These are phyloP conservation scores for Picochlorum costavermella DNA, from an alignment of 139 green algal species.

Conservation along the genomic window DNA sequence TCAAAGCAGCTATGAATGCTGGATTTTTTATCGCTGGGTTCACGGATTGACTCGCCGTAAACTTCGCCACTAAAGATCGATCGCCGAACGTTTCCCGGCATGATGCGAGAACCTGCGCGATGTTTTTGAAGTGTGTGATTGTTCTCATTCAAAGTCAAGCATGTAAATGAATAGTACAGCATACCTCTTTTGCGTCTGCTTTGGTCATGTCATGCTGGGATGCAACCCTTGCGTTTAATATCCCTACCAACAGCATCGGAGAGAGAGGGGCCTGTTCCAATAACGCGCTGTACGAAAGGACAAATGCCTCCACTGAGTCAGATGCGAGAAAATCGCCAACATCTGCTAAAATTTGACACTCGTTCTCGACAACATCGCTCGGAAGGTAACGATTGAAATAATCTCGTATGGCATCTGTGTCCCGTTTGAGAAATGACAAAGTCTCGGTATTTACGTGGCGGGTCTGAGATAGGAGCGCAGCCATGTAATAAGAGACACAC, in stretches of 20 bases:
- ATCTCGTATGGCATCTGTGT: constrained; percentile 24
- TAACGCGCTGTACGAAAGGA: constrained; percentile 55
- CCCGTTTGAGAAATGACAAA: constrained; percentile 9
- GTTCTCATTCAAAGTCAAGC: too few relatives aligned
- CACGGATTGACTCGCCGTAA: neutral
- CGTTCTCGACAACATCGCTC: constrained; percentile 15
- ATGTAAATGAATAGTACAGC: too few relatives aligned
- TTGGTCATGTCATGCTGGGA: constrained; percentile 31
- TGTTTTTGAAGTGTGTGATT: too few relatives aligned
- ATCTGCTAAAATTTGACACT: constrained; percentile 41
- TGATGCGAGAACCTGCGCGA: constrained; percentile 20
- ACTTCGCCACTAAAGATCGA: neutral
- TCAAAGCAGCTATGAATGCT: neutral
- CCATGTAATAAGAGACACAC: constrained; percentile 37
- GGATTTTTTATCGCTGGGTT: neutral
- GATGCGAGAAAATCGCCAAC: constrained; percentile 37
- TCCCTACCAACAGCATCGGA: constrained; percentile 29
- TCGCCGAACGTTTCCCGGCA: constrained; percentile 36
- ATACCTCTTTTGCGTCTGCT: constrained; percentile 35
- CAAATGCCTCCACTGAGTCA: constrained; percentile 55
- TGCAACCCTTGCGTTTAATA: constrained; percentile 27
- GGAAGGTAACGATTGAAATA: constrained; percentile 39
- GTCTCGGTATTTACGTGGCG: constrained; percentile 25
- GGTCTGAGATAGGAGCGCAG: constrained; percentile 36
- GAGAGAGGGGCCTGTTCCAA: constrained; percentile 29